Evolutionary conservation across 2,329 filamentous ascomycete species (phyloP).

Genomic region (Penicillium sp.): DNA sequence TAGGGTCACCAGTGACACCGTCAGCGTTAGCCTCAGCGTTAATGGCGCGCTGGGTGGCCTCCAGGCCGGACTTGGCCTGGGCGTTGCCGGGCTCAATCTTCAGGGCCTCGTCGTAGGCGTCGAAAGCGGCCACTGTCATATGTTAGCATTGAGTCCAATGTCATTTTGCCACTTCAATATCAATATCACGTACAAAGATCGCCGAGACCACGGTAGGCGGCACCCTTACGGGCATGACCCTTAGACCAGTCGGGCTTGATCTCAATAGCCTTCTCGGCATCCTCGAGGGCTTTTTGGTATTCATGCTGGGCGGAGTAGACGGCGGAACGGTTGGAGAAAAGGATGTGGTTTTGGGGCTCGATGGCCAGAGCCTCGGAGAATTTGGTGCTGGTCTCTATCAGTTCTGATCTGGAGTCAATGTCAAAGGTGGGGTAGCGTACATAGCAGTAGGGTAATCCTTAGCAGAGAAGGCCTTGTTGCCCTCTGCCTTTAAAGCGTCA

Average conservation of each 20-base stretch:
- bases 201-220: slow-evolving; percentile 82
- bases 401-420: slow-evolving; percentile 5
- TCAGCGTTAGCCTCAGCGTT: slow-evolving; percentile 71
- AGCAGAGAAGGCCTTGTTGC: slow-evolving; percentile 97
- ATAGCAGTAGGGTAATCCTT: slow-evolving; percentile 96
- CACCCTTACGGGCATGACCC: slow-evolving; percentile 91
- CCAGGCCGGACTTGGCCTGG: slow-evolving; percentile 85
- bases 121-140: slow-evolving; percentile 68
- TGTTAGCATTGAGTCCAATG: neutral
- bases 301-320: slow-evolving; percentile 86
- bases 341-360: slow-evolving; percentile 88
- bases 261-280: slow-evolving; percentile 90
- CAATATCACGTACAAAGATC: slow-evolving; percentile 65
- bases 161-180: neutral
- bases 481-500: slow-evolving; percentile 89
- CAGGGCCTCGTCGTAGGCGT: slow-evolving; percentile 92
- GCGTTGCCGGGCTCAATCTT: slow-evolving; percentile 91
- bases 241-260: slow-evolving; percentile 98
- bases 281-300: slow-evolving; percentile 79
- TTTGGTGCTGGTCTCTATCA: slow-evolving; percentile 66
- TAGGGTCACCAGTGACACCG: slow-evolving; percentile 64
- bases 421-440: slow-evolving; percentile 55
- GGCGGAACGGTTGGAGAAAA: slow-evolving; percentile 95
- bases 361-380: slow-evolving; percentile 91
- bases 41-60: slow-evolving; percentile 84